Evolutionary conservation across 148 eudicot species (phyloP), one percentile per base, ranked within the genome.

Genomic region (Drosera capensis): DNA sequence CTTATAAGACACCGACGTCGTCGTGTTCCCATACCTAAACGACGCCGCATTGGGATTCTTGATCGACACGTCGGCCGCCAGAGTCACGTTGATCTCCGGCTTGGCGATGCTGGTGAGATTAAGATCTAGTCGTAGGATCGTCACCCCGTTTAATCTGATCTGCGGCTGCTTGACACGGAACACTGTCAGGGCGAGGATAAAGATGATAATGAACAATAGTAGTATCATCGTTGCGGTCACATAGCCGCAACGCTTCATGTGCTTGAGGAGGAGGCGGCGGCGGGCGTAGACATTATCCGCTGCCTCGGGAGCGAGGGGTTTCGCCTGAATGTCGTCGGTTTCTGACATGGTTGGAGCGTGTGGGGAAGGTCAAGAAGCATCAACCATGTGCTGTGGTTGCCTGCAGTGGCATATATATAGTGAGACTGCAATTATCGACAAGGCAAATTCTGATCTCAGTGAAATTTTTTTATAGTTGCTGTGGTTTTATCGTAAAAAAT

Each of bases 1-100:
- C 16, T 20, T 50, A 30, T 73, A 77, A 56, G 48, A 52, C 0
- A 77, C 6, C 7, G 1, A 13, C 5, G 79, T 57, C 1, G 68
- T 64, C 23, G 60, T 28, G 41, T 58, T 60, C 7, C 26, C 28
- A 38, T 45, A 73, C 23, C 43, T 64, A 39, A 73, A 70, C 1
- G 79, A 55, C 3, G 63, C 79, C 22, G 58, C 57, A 26, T 73
- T 77, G 0, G 76, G 75, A 31, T 77, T 77, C 25, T 72, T 72
- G 1, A 68, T 25, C 1, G 74, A 54, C 0, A 71, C 52, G 3
- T 53, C 55, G 1, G 60, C 71, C 8, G 20, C 45, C 2, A 71
- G 20, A 1, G 67, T 73, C 14, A 67, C 18, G 44, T 69, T 70
- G 2, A 19, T 16, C 15, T 23, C 45, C 15, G 23, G 24, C 20